Evolutionary conservation across 441 rosid genomes (phyloP), one percentile per base, ranked within the genome.

Genomic region (Cnidoscolus chayamansa): DNA sequence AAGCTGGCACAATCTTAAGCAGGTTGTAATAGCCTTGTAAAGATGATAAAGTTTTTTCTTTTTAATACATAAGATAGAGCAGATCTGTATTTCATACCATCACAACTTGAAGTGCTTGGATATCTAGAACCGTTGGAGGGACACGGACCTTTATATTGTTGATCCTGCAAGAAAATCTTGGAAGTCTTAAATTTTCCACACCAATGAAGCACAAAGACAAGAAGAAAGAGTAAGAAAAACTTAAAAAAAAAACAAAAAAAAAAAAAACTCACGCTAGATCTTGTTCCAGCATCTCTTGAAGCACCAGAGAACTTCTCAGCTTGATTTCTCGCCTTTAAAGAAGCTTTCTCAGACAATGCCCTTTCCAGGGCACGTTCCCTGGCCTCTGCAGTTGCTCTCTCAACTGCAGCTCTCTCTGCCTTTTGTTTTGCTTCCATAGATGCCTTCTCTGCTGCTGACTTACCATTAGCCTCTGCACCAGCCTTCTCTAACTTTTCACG

Each of bases 361-460:
- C 84, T 95, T 79, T 91, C 98, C 35, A 95, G 56, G 70, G 96
- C 96, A 67, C 99, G 97, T 75, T 79, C 92, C 73, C 99, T 83
- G 56, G 98, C 99, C 84, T 95, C 99, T 62, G 92, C 86, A 71
- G 94, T 92, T 74, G 92, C 99, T 86, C 97, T 84, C 81, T 95
- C 98, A 37, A 92, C 99, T 50, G 99, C 99, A 80, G 98, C 94
- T 56, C 98, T 97, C 77, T 95, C 94, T 62, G 90, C 86, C 83
- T 85, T 87, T 65, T 85, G 84, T 78, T 84, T 95, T 73, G 94
- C 96, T 77, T 92, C 94, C 76, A 78, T 58, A 55, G 83, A 83
- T 65, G 76, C 84, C 83, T 86, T 84, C 37, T 82, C 86, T 30
- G 65, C 66, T 50, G 81, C 66, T 79, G 64, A 65, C 72, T 79